These are phyloP conservation scores for Ceratobasidium sp. DNA, from an alignment of 1,284 basidiomycete genomes.

Conservation along the genomic window DNA sequence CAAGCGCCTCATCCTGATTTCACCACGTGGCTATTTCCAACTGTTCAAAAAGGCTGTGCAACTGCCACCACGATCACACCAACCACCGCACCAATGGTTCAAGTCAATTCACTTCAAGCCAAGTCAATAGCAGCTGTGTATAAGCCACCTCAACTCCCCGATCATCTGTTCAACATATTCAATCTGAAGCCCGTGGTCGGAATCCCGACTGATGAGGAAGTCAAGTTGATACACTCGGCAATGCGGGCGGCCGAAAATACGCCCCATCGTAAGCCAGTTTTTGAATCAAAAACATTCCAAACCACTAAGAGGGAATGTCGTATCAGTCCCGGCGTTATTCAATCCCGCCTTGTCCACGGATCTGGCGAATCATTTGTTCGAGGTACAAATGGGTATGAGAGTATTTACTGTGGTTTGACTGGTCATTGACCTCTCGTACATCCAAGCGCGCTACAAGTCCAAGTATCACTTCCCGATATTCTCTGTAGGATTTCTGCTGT, in stretches of 20 bases:
- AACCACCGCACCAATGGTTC: no score
- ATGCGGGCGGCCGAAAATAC: constrained; percentile 1
- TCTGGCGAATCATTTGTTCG: constrained; percentile 12
- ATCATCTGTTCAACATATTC: background rate
- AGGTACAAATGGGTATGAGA: constrained; percentile 22
- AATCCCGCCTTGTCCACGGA: background rate
- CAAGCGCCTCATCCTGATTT: no score
- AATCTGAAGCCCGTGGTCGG: background rate
- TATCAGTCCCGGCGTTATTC: background rate
- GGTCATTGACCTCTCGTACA: no score
- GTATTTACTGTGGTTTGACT: background rate
- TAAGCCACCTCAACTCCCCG: background rate
- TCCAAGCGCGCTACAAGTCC: constrained; percentile 7
- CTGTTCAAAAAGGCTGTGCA: no score
- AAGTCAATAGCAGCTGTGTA: background rate
- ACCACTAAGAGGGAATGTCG: no score
- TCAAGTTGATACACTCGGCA: constrained; percentile 1
- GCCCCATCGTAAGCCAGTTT: constrained; percentile 3
- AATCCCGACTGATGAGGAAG: constrained; percentile 19
- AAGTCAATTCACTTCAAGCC: no score
- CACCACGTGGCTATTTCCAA: no score
- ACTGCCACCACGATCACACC: no score
- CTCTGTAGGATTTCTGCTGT: background rate
- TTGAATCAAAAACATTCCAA: background rate
- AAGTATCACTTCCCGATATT: background rate